A percentile compares a stretch with the other conserved stretches of the same genome.
Conservation (phyloP, 169 alveolate species). For the Plasmodium fragile region DNA sequence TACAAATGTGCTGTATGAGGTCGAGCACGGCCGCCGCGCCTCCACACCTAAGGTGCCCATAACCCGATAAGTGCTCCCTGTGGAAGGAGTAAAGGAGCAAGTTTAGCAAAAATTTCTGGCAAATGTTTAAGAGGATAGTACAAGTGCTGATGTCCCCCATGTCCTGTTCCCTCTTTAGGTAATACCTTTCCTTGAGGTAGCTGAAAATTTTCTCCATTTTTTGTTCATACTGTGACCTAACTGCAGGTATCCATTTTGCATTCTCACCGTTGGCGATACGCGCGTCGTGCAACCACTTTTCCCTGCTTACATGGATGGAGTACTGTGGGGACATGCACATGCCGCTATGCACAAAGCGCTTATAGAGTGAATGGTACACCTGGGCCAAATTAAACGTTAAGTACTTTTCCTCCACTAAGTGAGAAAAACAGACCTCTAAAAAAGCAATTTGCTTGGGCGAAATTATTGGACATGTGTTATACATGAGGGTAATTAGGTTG, state of each 20-base stretch:
- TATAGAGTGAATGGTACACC: constrained; percentile 10
- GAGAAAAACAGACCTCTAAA: constrained; percentile 10
- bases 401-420: constrained; percentile 27
- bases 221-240: constrained; percentile 3
- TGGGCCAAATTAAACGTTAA: constrained; percentile 9
- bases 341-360: constrained; percentile 2
- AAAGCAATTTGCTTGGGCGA: constrained; percentile 7
- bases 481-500: constrained; percentile 26
- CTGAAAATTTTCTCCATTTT: constrained; percentile 7
- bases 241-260: background rate
- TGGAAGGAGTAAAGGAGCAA: constrained; percentile 4
- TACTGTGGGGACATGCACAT: background rate
- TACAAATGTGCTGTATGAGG: background rate
- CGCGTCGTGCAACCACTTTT: background rate
- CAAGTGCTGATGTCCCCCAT: constrained; percentile 21
- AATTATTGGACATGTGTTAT: constrained; percentile 49
- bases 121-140: constrained; percentile 46
- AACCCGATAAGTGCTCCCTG: background rate
- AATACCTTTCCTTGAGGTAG: constrained; percentile 33
- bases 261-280: background rate
- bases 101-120: constrained; percentile 17
- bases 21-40: background rate
- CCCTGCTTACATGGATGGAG: background rate
- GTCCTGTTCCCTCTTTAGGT: constrained; percentile 10
- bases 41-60: background rate